Evolutionary conservation across 2,329 filamentous ascomycete species (phyloP), one percentile per base, ranked within the genome.

Genomic region (Fusarium praegraminearum): DNA sequence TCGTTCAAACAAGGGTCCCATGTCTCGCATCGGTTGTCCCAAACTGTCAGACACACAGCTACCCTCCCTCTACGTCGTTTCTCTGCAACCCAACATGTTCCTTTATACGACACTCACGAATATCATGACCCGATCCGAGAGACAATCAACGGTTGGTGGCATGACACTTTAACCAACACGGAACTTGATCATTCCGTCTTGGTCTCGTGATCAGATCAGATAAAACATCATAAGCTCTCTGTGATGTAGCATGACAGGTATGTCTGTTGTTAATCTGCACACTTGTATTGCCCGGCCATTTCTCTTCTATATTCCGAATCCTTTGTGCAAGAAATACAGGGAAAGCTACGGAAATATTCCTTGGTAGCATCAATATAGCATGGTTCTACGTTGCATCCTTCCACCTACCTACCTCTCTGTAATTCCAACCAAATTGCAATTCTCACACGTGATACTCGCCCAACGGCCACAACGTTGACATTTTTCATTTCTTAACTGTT

Each of bases 21-120:
- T 61, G 62, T 69, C 60, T 65, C 40, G 41, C 32, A 46, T 51
- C 46, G 35, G 40, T 47, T 20, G 36, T 68, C 62, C 56, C 22
- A 32, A 30, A 65, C 41, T 62, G 52, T 40, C 60, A 69, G 53
- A 43, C 52, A 61, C 49, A 45, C 47, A 26, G 24, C 30, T 33
- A 54, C n/a, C 45, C 46, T 56, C 33, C 46, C 46, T 55, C 40
- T 47, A 53, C 51, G 36, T 36, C 43, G n/a, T 36, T 36, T 46
- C 36, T 50, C 38, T 62, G 35, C 51, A 55, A 55, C 60, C 60
- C 49, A 55, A 55, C 33, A 9, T 41, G 35, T 41, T 52, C 49
- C 18, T 51, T 51, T 41, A 52, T 28, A 52, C 35, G 11, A 30
- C 24, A 13, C 26, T 32, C 15, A 15, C 28, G 35, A 38, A 38